These are phyloP conservation scores for Blastocystis sp. DNA, from an alignment of 352 stramenopile genomes.

Conservation along the genomic window DNA sequence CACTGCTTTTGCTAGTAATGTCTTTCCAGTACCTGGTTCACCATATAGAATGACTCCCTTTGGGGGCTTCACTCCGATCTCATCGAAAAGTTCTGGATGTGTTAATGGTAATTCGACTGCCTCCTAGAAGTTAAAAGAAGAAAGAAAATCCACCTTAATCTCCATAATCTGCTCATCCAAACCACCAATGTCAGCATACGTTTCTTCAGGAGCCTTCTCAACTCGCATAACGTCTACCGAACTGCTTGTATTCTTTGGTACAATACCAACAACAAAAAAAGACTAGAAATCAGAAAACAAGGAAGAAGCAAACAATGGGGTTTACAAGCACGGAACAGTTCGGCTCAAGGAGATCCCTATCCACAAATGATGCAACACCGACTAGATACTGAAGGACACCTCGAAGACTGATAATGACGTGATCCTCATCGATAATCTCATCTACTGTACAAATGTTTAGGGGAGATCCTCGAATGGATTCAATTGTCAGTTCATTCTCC, in stretches of 20 bases:
- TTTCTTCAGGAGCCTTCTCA: constrained; percentile 96
- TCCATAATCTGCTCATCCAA: constrained; percentile 95
- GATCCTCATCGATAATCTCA: constrained; percentile 99
- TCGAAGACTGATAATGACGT: constrained; percentile 96
- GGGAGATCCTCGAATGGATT: constrained; percentile 94
- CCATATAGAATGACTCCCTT: constrained; percentile 99
- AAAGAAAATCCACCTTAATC: constrained; percentile 75
- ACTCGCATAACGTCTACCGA: constrained; percentile 99
- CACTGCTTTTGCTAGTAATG: constrained; percentile 93
- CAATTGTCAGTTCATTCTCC: constrained; percentile 96
- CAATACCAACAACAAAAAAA: constrained; percentile 96
- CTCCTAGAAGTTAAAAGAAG: constrained; percentile 71
- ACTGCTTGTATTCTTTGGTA: constrained; percentile 96
- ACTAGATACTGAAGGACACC: constrained; percentile 99
- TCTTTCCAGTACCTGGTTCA: constrained; percentile 98
- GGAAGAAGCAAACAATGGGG: constrained; percentile 81
- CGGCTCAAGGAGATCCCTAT: constrained; percentile 98
- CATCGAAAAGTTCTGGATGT: constrained; percentile 98
- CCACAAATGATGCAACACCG: constrained; percentile 98
- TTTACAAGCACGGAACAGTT: constrained; percentile 96
- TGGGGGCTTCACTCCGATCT: constrained; percentile 94
- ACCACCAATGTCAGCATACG: constrained; percentile 98
- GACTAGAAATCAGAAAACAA: constrained; percentile 14
- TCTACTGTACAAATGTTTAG: constrained; percentile 96
- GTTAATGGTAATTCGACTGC: constrained; percentile 93